phyloP scores from a whole-genome alignment of 768 basidiomycete species.

The Phlegmacium glaucopus region DNA sequence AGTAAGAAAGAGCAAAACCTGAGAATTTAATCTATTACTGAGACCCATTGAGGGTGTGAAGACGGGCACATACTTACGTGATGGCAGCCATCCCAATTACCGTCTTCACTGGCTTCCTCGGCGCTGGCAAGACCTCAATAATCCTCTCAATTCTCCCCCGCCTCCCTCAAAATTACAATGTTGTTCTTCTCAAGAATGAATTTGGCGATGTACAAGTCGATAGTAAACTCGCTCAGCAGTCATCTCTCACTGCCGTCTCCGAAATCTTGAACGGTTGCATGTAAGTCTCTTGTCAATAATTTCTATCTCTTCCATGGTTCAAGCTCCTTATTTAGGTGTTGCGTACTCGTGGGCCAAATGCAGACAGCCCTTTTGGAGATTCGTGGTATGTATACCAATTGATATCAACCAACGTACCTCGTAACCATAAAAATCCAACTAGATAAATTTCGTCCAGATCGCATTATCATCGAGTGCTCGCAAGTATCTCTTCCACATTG shows the following conservation, averaged over 20 bases:
- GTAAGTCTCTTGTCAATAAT: conserved; percentile 40
- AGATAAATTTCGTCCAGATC: conserved; percentile 84
- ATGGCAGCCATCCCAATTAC: conserved; percentile 72
- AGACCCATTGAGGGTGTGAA: conserved; percentile 21
- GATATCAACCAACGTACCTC: background rate
- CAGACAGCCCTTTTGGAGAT: conserved; percentile 88
- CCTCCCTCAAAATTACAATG: conserved; percentile 82
- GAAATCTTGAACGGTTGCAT: conserved; percentile 97
- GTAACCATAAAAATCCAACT: background rate
- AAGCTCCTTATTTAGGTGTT: conserved; percentile 57
- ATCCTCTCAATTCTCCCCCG: conserved; percentile 82
- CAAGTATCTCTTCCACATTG: conserved; percentile 32
- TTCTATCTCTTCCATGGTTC: background rate
- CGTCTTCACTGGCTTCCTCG: conserved; percentile 93
- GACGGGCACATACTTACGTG: background rate
- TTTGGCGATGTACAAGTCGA: conserved; percentile 96
- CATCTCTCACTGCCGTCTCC: conserved; percentile 79
- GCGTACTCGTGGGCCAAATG: conserved; percentile 94
- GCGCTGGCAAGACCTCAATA: conserved; percentile 75
- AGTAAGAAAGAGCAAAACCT: conserved; percentile 32
- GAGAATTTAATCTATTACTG: conserved; percentile 55
- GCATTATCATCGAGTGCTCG: conserved; percentile 97
- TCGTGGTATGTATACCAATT: conserved; percentile 45
- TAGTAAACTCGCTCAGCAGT: conserved; percentile 84
- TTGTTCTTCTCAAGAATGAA: conserved; percentile 93